phyloP scores from a whole-genome alignment of 805 yeast species.

The Ogataea minuta region DNA sequence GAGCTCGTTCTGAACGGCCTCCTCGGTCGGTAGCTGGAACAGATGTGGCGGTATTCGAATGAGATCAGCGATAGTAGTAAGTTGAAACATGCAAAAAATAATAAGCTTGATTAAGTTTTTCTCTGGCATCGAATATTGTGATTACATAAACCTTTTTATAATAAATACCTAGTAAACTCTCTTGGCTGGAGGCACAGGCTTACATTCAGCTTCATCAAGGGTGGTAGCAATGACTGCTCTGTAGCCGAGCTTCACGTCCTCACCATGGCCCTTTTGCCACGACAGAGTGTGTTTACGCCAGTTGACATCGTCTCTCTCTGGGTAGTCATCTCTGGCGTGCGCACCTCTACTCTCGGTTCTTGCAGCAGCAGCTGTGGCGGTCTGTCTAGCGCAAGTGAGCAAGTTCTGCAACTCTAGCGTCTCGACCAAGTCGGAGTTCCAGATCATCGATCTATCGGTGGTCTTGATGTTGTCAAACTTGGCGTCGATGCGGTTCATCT shows the following conservation, averaged over 20 bases:
- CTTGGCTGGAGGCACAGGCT: conserved; percentile 94
- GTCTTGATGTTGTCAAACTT: conserved; percentile 75
- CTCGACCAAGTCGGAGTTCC: conserved; percentile 97
- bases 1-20: conserved; percentile 75
- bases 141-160: conserved; percentile 9
- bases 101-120: conserved; percentile 1
- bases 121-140: not conserved
- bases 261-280: conserved; percentile 78
- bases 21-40: conserved; percentile 68
- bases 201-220: conserved; percentile 88
- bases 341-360: conserved; percentile 99
- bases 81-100: conserved; percentile 64
- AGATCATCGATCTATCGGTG: conserved; percentile 95
- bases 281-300: conserved; percentile 98
- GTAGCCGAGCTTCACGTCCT: conserved; percentile 71
- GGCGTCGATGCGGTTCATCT: conserved; percentile 72
- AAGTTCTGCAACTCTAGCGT: conserved; percentile 94
- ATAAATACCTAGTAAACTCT: conserved; percentile 70
- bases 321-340: conserved; percentile 97
- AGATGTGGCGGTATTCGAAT: conserved; percentile 86
- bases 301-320: conserved; percentile 90
- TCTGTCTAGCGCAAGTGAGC: conserved; percentile 95
- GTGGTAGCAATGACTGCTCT: conserved; percentile 82
- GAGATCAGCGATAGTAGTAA: conserved; percentile 77
- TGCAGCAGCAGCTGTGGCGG: conserved; percentile 90